Evolutionary conservation across 768 basidiomycete species (phyloP).

Genomic region (Rubroboletus pulcherrimus): DNA sequence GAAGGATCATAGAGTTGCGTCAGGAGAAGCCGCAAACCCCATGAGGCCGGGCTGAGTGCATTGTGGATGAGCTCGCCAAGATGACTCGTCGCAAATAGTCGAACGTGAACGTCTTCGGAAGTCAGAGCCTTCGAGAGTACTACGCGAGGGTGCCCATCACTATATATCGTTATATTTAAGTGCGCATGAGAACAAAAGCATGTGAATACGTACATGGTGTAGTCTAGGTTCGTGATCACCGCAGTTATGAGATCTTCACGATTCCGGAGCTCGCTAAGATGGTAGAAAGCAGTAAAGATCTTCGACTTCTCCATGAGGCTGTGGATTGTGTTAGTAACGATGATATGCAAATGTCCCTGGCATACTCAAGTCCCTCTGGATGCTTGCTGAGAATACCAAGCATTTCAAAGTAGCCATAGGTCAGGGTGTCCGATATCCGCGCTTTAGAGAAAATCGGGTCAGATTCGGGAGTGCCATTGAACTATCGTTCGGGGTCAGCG

Average conservation of each 20-base stretch:
- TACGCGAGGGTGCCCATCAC: conserved; percentile 92
- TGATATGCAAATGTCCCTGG: conserved; percentile 5
- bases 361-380: conserved; percentile 86
- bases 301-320: conserved; percentile 89
- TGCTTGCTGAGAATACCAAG: conserved; percentile 87
- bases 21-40: conserved; percentile 87
- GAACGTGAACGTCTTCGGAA: conserved; percentile 87
- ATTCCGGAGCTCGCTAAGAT: conserved; percentile 84
- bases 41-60: conserved; percentile 62
- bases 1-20: conserved; percentile 96
- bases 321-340: neutral
- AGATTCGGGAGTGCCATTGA: conserved; percentile 65
- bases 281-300: conserved; percentile 95
- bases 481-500: conserved; percentile 38
- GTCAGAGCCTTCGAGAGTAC: conserved; percentile 93
- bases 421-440: conserved; percentile 76
- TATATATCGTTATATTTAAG: conserved; percentile 29
- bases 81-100: conserved; percentile 84
- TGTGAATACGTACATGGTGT: conserved; percentile 62
- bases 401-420: conserved; percentile 94
- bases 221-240: conserved; percentile 90
- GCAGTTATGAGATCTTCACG: conserved; percentile 90
- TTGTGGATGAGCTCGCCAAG: conserved; percentile 76
- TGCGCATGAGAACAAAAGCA: neutral
- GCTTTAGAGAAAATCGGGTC: conserved; percentile 85